Evolutionary conservation across 2,329 filamentous ascomycete species (phyloP), one percentile per base, ranked within the genome.

Genomic region (Fusarium tricinctum): DNA sequence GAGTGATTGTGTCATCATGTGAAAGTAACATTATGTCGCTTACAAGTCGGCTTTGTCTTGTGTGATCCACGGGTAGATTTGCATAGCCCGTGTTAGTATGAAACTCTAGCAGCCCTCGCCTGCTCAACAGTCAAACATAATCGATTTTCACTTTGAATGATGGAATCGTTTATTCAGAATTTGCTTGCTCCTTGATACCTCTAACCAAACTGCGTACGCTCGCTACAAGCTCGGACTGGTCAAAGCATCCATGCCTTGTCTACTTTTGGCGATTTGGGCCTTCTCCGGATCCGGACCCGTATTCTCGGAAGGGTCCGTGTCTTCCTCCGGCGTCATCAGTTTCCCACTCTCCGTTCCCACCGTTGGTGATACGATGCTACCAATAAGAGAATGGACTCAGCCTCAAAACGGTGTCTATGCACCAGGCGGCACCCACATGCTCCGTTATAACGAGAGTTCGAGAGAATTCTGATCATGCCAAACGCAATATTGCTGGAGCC

Each of bases 1-100:
- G 54, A 69, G 54, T 49, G 54, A 49, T 58, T 57, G 54, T 56
- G 52, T 47, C 45, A 47, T 68, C 56, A 70, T 72, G 53, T 70
- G 62, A 70, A 70, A 66, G 52, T 57, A 55, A 49, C 63, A 28
- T 45, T 51, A 43, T 48, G 40, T 53, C 33, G 40, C 44, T 30
- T 55, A 32, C 43, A 30, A 50, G 59, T 54, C 30, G 10, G 30
- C 52, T 59, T 52, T 28, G 44, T 61, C 46, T 70, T 14, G 14
- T 71, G 64, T 58, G 62, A 42, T 42, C 14, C 17, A 38, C 35
- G 35, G 33, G 33, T 17, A 35, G 7, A 35, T 17, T n/a, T n/a
- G 8, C 15, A n/a, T 35, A 35, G 33, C 33, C 14, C 6, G 8
- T 35, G 32, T n/a, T 35, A 17, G 35, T 38, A 12, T 38, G 35